phyloP scores from a whole-genome alignment of 768 basidiomycete genomes.

The Lactifluus piperatus region DNA sequence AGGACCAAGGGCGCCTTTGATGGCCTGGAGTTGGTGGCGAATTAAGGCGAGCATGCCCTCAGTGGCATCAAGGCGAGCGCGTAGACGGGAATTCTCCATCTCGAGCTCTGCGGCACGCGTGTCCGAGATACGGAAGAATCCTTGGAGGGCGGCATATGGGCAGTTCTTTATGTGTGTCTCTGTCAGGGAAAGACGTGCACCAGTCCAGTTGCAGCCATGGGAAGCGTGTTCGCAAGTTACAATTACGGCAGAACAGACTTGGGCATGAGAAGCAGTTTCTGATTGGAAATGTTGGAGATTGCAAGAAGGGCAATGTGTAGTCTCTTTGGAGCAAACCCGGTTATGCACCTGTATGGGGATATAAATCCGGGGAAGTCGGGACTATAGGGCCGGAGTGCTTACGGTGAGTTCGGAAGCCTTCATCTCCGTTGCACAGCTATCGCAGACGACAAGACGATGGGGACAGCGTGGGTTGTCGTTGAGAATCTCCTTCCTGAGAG shows the following conservation, averaged over 20 bases:
- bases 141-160: constrained; percentile 53
- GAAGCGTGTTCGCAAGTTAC: constrained; percentile 39
- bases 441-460: constrained; percentile 31
- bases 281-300: constrained; percentile 29
- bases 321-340: constrained; percentile 31
- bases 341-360: constrained; percentile 25
- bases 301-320: constrained; percentile 36
- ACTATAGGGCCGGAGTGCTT: constrained; percentile 22
- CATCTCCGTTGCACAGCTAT: constrained; percentile 26
- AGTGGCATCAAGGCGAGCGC: constrained; percentile 46
- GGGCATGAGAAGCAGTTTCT: constrained; percentile 29
- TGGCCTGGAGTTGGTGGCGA: constrained; percentile 46
- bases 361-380: neutral
- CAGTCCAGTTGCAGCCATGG: constrained; percentile 49
- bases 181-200: constrained; percentile 31
- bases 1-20: constrained; percentile 55
- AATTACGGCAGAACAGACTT: constrained; percentile 32
- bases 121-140: constrained; percentile 42
- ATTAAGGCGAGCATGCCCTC: constrained; percentile 46
- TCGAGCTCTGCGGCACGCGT: constrained; percentile 32
- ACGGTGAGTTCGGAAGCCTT: constrained; percentile 31
- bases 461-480: constrained; percentile 24
- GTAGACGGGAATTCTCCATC: constrained; percentile 59
- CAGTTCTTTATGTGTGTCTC: constrained; percentile 37
- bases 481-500: constrained; percentile 37